Evolutionary conservation across 129 eudicot species (phyloP), one percentile per base, ranked within the genome.

Genomic region (Rutidosis leptorrhynchoides): DNA sequence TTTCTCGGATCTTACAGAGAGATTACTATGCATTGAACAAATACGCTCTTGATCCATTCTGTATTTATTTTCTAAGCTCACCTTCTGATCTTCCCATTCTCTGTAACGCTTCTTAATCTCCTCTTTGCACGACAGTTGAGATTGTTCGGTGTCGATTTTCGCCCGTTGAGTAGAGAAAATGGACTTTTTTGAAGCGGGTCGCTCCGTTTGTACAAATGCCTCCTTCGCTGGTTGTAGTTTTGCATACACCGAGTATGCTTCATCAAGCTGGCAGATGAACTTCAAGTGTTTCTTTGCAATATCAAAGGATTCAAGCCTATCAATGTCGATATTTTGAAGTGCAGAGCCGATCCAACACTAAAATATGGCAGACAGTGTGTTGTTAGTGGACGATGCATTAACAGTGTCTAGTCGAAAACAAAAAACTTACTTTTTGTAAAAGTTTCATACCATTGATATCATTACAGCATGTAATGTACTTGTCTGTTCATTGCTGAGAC

Each of bases 291-390:
- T 45, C 29, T 80, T 88, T 14, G 85, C 98, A 61, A 85, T 71
- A 32, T 10, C 23, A 42, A 92, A 78, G 2, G 87, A 81, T 35
- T 74, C 80, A 54, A 64, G 72, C 77, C 78, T 82, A 72, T 92
- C 87, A 49, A 92, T 65, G 67, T 92, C 85, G 30, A 70, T 56
- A 26, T 85, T 82, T 35, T 76, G 42, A 74, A 81, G 61, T 27
- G 80, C 80, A 67, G 87, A 87, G 19, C 90, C 95, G 60, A 69
- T 70, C 98, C 98, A 92, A 76, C 95, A 88, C 98, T 92, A 83
- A 59, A 67, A 58, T 5, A 80, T 55, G 73, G 40, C 46, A 67
- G 17, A 57, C 11, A 64, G 11, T 37, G n/a, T 28, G 22, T 67
- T 28, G 22, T 67, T 33, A 70, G 22, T 43, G 45, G 48, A 23